Base-by-base conservation (phyloP, 208 protist species). In the Jaenimonas drosophilae region DNA sequence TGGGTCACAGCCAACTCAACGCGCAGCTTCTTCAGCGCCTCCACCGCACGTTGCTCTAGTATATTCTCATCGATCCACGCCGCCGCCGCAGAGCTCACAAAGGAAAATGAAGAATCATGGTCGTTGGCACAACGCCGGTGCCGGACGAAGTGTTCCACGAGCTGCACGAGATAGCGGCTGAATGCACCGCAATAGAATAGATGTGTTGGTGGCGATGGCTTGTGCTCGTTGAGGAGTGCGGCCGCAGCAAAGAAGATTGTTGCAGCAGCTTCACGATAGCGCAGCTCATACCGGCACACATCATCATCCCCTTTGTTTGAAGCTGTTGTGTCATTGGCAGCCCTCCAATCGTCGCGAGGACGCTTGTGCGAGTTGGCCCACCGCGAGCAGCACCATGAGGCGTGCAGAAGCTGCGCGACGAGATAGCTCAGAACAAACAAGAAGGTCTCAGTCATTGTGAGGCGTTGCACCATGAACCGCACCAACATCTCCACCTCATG, bases 381-480 rank as follows among this genome's bases (percentile, higher is more conserved):
- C 14, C 9, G 30, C 7, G 30, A 7, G 30, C 30, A 34, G 30
- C 19, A 12, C 38, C 38, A 12, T 9, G 5, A 19, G 28, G 46
- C 43, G 20, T 36, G 9, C 20, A 69, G 42, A 30, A 64, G 29
- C 6, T 33, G 50, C 14, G 62, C 54, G 28, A 52, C 46, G 4
- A 62, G 4, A 23, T 64, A 63, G 2, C 14, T 43, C 1, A 64
- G 14, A 4, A 59, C 37, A 34, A 60, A 48, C 3, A 74, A 33
- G 38, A 64, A 69, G 27, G 37, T 33, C 54, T 67, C 60, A 7
- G 66, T 74, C 66, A 60, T 59, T 1, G 66, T 48, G 4, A 65
- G 28, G 25, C 59, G 50, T 2, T 36, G 17, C 29, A 59, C 6
- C 67, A 70, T 69, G 36, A 41, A 58, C 25, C 44, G 42, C n/a